Evolutionary conservation across 1,284 basidiomycete genomes (phyloP), one percentile per base, ranked within the genome.

Genomic region (Apiotrichum gamsii): DNA sequence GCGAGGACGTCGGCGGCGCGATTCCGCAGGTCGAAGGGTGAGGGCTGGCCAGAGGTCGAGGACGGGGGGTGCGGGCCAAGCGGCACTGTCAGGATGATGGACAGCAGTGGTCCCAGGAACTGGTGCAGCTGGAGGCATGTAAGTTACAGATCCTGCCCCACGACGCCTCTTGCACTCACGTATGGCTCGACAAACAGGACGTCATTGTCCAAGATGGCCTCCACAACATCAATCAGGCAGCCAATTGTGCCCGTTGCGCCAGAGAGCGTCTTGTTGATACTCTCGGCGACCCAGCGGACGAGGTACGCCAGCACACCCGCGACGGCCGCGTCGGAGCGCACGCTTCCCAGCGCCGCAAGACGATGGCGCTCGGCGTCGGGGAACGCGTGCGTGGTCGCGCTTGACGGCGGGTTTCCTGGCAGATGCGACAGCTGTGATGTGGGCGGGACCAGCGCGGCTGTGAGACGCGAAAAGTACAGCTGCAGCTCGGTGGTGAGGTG

Each of bases 161-260:
- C 25, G 8, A 13, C n/a, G 16, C 30, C 10, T 34, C 11, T 31
- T 2, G 33, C 23, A 79, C 88, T 72, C 64, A 94, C 89, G 65
- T 95, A 97, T 37, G 93, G 94, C 72, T 98, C 94, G 23, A 97
- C 82, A 63, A 94, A 96, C n/a, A 98, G 74, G 3, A 84, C 85
- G 43, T 77, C 78, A 67, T 93, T 98, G 57, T 86, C 84, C 35
- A 93, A 72, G 30, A 94, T 76, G 0, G 89, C 85, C 51, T 83
- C 79, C 37, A 90, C 81, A 15, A 87, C 86, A 54, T 90, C 86
- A 51, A 95, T 74, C 49, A 89, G 74, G 24, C 89, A 82, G 56
- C 86, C 85, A 3, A 94, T 85, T 80, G 51, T 74, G 71, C 57
- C 88, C 81, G 43, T 75, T 72, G 54, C 81, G 76, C 58, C 69